Conservation (phyloP, 2,329 filamentous ascomycete genomes). For the Aspergillus transmontanensis region DNA sequence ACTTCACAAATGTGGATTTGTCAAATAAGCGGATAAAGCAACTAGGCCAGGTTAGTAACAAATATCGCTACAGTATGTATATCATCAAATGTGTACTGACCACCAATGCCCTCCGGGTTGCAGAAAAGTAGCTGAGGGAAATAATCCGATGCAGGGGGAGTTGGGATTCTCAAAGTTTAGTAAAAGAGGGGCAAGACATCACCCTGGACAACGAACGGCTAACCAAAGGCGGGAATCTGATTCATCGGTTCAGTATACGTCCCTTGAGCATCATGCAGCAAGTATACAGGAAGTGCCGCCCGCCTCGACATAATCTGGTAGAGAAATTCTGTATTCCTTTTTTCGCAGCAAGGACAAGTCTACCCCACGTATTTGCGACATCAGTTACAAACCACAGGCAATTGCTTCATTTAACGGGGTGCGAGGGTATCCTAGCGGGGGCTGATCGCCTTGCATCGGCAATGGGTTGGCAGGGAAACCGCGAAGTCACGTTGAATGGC, state of each 20-base stretch:
- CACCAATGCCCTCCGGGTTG: neutral
- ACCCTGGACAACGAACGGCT: neutral
- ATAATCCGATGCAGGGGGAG: neutral
- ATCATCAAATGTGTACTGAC: neutral
- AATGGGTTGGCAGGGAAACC: neutral
- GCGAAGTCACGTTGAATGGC: neutral
- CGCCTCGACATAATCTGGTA: neutral
- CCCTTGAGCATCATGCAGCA: too few species aligned
- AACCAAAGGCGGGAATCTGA: neutral
- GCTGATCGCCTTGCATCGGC: neutral
- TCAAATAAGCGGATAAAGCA: neutral
- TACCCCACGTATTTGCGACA: neutral
- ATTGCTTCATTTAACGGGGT: neutral
- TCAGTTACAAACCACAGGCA: neutral
- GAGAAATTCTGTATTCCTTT: neutral
- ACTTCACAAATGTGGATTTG: neutral
- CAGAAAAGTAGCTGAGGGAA: neutral
- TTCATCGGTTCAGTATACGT: neutral
- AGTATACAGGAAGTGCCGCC: neutral
- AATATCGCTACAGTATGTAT: neutral
- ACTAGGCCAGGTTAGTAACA: neutral
- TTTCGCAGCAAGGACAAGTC: neutral
- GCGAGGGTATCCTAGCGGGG: neutral
- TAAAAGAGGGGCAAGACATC: neutral
- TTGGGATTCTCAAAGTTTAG: neutral